Percentiles rank a stretch among this genome's conserved stretches.
phyloP scores from a whole-genome alignment of 768 basidiomycete species.

The Mycena leptocephala region DNA sequence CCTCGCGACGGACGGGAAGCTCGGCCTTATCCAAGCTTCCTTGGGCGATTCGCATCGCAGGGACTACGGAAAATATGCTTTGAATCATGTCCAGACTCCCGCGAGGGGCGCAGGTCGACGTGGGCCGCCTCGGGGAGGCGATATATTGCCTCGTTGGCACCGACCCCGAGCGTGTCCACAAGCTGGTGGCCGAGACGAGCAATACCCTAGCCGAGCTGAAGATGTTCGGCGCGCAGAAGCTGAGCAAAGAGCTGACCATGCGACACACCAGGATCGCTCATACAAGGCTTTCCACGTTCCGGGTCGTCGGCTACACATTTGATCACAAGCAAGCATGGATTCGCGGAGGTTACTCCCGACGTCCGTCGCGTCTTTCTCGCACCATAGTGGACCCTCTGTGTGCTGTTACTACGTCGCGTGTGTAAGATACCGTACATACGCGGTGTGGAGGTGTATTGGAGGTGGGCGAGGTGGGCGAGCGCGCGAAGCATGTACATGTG shows the following conservation, averaged over 20 bases:
- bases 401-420: not conserved
- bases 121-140: not conserved
- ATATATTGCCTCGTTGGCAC: conserved; percentile 16
- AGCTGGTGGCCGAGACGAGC: conserved; percentile 10
- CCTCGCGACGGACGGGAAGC: conserved; percentile 4
- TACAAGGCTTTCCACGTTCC: conserved; percentile 4
- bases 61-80: conserved; percentile 11
- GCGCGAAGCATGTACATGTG: conserved; percentile 82
- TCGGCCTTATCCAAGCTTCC: conserved; percentile 18
- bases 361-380: too few relatives aligned
- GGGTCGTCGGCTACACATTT: conserved; percentile 14
- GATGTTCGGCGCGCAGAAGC: conserved; percentile 3
- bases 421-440: too few relatives aligned
- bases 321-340: not conserved
- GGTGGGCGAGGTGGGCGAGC: conserved; percentile 61
- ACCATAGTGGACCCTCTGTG: not conserved
- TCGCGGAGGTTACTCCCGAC: not conserved
- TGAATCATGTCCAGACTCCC: conserved; percentile 16
- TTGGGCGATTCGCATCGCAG: conserved; percentile 7
- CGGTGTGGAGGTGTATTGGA: conserved; percentile 92
- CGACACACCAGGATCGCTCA: conserved; percentile 1
- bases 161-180: not conserved
- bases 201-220: conserved; percentile 4
- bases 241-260: not conserved
- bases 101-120: not conserved